phyloP scores from a whole-genome alignment of 805 yeast genomes.

The Pichia gijzeniarum region DNA sequence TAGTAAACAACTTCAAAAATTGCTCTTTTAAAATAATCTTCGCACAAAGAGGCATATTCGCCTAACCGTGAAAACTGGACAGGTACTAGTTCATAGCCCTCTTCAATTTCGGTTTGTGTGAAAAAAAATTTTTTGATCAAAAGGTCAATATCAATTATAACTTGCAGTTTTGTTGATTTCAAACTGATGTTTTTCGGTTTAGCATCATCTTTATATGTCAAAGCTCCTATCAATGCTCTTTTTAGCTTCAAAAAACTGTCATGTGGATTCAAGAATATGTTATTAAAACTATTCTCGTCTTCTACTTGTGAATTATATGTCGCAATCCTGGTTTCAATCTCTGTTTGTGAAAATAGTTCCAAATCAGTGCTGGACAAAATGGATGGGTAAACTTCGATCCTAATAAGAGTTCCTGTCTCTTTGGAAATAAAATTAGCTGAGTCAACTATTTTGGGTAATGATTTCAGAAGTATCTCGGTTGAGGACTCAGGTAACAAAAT shows the following conservation, averaged over 20 bases:
- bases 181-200: constrained; percentile 51
- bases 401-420: constrained; percentile 39
- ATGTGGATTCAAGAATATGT: constrained; percentile 33
- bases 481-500: constrained; percentile 9
- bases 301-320: constrained; percentile 25
- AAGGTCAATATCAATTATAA: constrained; percentile 47
- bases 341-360: constrained; percentile 39
- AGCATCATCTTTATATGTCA: constrained; percentile 37
- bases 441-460: constrained; percentile 36
- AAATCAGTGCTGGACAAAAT: constrained; percentile 46
- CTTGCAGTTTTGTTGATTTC: constrained; percentile 38
- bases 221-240: constrained; percentile 63
- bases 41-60: constrained; percentile 17
- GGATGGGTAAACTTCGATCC: constrained; percentile 47
- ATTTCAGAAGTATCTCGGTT: constrained; percentile 14
- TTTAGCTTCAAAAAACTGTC: constrained; percentile 52
- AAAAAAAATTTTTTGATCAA: constrained; percentile 45
- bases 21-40: constrained; percentile 50
- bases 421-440: constrained; percentile 42
- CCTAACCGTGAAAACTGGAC: constrained; percentile 26
- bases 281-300: constrained; percentile 5
- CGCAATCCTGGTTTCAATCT: constrained; percentile 47
- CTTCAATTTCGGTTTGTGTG: constrained; percentile 22
- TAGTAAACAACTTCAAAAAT: constrained; percentile 46
- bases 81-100: constrained; percentile 18